phyloP scores from a whole-genome alignment of 2,329 filamentous ascomycete species.

The Chrysoporthe puriensis region DNA sequence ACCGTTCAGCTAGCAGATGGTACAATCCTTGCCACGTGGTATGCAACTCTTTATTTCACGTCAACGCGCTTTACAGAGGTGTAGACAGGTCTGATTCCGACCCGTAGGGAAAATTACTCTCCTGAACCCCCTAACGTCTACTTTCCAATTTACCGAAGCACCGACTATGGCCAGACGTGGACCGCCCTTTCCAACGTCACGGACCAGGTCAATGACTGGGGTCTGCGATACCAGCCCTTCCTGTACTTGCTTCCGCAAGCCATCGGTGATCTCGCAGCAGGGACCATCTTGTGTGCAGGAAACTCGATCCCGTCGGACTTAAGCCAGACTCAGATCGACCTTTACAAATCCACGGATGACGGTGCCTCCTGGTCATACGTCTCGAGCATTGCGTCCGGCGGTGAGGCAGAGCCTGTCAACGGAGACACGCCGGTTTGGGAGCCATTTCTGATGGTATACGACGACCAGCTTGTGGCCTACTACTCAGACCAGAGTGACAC shows the following conservation, averaged over 20 bases:
- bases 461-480: conserved; percentile 65
- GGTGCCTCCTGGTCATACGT: conserved; percentile 69
- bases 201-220: conserved; percentile 66
- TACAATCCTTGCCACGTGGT: conserved; percentile 6
- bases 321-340: conserved; percentile 67
- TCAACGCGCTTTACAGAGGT: background rate
- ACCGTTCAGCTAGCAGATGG: conserved; percentile 7
- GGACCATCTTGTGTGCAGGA: conserved; percentile 65
- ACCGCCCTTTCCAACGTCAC: conserved; percentile 62
- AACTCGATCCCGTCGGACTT: conserved; percentile 59
- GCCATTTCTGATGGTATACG: conserved; percentile 64
- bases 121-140: conserved; percentile 28
- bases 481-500: conserved; percentile 74
- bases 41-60: background rate
- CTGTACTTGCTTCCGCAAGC: conserved; percentile 63
- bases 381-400: conserved; percentile 65
- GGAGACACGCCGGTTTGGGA: conserved; percentile 73
- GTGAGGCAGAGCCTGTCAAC: conserved; percentile 63
- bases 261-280: conserved; percentile 61
- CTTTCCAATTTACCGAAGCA: conserved; percentile 57
- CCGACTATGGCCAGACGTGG: conserved; percentile 62
- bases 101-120: conserved; percentile 2
- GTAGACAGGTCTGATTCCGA: background rate
- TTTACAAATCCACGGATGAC: conserved; percentile 66
- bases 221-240: conserved; percentile 70